Evolutionary conservation across 73 alveolate species (phyloP).

Genomic region (Paramecium biaurelia): DNA sequence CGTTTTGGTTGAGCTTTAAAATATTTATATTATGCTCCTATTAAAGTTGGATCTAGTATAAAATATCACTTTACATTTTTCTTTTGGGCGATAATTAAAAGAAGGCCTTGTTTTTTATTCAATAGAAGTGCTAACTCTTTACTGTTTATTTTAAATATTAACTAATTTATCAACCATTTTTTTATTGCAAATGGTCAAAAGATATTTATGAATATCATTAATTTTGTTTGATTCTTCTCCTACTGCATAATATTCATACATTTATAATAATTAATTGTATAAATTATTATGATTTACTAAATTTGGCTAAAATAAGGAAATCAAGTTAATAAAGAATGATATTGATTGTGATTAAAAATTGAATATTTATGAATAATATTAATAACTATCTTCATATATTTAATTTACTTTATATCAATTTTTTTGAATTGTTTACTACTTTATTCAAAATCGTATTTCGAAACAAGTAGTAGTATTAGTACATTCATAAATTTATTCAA

Average conservation of each 20-base stretch:
- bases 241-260: background rate
- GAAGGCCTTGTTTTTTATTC: background rate
- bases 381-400: too few species aligned
- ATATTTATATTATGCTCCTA: background rate
- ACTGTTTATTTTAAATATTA: background rate
- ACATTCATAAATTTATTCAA: too few species aligned
- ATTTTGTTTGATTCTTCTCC: background rate
- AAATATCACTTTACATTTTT: background rate
- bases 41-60: background rate
- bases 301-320: background rate
- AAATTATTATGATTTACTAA: background rate
- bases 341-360: background rate
- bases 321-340: too few species aligned
- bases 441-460: too few species aligned
- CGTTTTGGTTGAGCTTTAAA: background rate
- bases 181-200: background rate
- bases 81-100: background rate
- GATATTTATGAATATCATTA: constrained; percentile 4
- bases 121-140: background rate
- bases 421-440: too few species aligned
- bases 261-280: background rate
- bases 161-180: background rate
- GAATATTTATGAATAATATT: background rate
- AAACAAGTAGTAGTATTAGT: too few species aligned
- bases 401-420: too few species aligned